A percentile compares a stretch with the other conserved stretches of the same genome.
These are phyloP conservation scores for Leishmania mexicana DNA, from an alignment of 208 protist species.

Conservation along the genomic window DNA sequence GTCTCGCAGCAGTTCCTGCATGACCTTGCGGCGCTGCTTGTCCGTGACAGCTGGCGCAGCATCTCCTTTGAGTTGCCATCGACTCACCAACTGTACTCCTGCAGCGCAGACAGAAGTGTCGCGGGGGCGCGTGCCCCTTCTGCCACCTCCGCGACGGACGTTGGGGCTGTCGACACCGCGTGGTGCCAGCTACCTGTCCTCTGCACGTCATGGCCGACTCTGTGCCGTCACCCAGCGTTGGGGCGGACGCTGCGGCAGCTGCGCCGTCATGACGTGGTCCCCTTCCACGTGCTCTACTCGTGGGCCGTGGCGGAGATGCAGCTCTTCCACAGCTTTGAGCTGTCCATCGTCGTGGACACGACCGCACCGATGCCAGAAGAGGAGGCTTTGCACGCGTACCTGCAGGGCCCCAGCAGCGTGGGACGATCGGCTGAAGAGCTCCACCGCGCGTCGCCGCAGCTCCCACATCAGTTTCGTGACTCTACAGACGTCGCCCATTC, in stretches of 20 bases:
- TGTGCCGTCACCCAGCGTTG: slow-evolving; percentile 26
- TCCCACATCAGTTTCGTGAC: neutral
- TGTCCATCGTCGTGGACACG: slow-evolving; percentile 44
- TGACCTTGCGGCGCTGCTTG: slow-evolving; percentile 26
- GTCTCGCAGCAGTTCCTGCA: slow-evolving; percentile 57
- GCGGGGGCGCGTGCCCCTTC: neutral
- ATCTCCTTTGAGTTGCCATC: slow-evolving; percentile 55
- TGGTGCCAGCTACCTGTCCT: slow-evolving; percentile 51
- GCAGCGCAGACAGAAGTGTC: neutral
- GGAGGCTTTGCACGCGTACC: slow-evolving; percentile 9
- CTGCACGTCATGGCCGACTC: slow-evolving; percentile 35
- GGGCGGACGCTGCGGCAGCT: slow-evolving; percentile 29
- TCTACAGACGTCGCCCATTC: neutral
- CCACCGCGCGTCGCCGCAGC: neutral
- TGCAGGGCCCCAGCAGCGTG: slow-evolving; percentile 14
- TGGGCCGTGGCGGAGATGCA: slow-evolving; percentile 36
- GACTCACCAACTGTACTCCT: slow-evolving; percentile 35
- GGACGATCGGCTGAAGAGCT: slow-evolving; percentile 21
- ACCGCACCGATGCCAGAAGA: slow-evolving; percentile 33
- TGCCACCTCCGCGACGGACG: neutral
- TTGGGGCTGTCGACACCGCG: neutral
- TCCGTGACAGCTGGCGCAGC: slow-evolving; percentile 26
- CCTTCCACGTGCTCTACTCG: slow-evolving; percentile 59
- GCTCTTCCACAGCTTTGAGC: slow-evolving; percentile 38
- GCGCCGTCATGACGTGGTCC: slow-evolving; percentile 41